Percentiles rank a stretch among this genome's conserved stretches.
phyloP scores from a whole-genome alignment of 2,329 filamentous ascomycete genomes.

The Ceratocystis variospora region DNA sequence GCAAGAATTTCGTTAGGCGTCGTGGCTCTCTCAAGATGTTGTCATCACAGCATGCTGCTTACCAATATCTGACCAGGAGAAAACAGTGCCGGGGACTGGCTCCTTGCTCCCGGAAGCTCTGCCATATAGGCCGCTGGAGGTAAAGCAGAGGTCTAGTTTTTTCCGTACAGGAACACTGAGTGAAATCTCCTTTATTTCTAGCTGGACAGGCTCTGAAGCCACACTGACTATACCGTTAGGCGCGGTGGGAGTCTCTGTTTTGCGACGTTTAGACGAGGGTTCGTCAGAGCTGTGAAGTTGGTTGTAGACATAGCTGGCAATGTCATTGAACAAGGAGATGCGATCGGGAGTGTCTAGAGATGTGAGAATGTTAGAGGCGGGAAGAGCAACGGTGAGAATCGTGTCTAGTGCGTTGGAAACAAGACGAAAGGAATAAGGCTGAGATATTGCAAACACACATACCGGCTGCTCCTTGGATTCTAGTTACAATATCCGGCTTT shows the following conservation, averaged over 20 bases:
- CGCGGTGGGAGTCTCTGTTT: slow-evolving; percentile 31
- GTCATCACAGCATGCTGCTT: slow-evolving; percentile 21
- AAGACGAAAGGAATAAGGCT: background rate
- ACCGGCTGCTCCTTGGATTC: slow-evolving; percentile 42
- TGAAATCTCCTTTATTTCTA: slow-evolving; percentile 52
- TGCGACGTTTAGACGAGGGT: slow-evolving; percentile 39
- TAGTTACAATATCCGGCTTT: slow-evolving; percentile 41
- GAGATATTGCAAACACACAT: slow-evolving; percentile 21
- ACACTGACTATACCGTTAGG: slow-evolving; percentile 24
- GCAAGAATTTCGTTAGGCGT: slow-evolving; percentile 13
- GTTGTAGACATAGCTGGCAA: slow-evolving; percentile 37
- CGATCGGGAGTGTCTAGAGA: slow-evolving; percentile 36
- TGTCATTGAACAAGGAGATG: slow-evolving; percentile 43
- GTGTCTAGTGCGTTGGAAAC: background rate
- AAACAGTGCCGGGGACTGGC: slow-evolving; percentile 41
- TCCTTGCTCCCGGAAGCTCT: slow-evolving; percentile 37
- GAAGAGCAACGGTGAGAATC: background rate
- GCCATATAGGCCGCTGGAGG: slow-evolving; percentile 44
- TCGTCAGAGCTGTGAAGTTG: slow-evolving; percentile 31
- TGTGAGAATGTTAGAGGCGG: background rate
- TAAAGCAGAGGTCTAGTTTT: slow-evolving; percentile 53
- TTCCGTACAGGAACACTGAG: slow-evolving; percentile 54
- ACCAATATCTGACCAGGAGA: slow-evolving; percentile 51
- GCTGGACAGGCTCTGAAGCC: slow-evolving; percentile 35
- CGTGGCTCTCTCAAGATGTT: background rate